Percentiles rank a stretch among this genome's conserved stretches.
Evolutionary conservation across 75 land plant genomes (phyloP).

Genomic region (Cryptomeria japonica): DNA sequence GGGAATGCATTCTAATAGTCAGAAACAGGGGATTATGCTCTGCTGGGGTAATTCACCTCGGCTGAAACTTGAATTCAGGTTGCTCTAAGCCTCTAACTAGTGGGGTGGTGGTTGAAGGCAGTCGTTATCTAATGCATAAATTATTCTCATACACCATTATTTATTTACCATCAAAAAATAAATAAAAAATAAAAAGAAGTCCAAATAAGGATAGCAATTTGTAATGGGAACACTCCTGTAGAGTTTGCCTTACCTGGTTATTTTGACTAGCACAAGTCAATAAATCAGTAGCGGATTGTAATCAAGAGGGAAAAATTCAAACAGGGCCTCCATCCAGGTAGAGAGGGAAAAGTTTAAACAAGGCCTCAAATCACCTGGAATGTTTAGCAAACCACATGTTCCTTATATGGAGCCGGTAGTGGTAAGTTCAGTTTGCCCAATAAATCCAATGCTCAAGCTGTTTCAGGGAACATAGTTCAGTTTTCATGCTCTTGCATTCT

Average conservation of each 20-base stretch:
- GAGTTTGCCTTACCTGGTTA: not conserved
- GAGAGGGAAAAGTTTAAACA: not conserved
- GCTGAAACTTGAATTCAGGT: no score
- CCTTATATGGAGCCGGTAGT: not conserved
- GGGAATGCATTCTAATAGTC: no score
- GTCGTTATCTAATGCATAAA: no score
- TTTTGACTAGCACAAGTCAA: not conserved
- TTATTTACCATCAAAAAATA: no score
- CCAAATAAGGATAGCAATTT: not conserved
- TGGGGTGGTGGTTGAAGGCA: no score
- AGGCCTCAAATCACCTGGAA: not conserved
- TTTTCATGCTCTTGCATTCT: not conserved
- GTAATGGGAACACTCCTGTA: not conserved
- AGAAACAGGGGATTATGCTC: not conserved
- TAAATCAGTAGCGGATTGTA: not conserved
- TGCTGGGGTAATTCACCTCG: not conserved
- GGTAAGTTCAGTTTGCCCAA: not conserved
- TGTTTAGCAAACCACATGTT: not conserved
- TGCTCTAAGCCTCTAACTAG: no score
- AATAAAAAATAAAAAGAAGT: no score
- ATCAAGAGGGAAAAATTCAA: not conserved
- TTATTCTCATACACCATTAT: no score
- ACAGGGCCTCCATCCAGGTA: not conserved
- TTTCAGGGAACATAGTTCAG: not conserved
- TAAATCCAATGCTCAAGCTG: not conserved